Evolutionary conservation across 768 basidiomycete genomes (phyloP).

Genomic region (Mycena rosella): DNA sequence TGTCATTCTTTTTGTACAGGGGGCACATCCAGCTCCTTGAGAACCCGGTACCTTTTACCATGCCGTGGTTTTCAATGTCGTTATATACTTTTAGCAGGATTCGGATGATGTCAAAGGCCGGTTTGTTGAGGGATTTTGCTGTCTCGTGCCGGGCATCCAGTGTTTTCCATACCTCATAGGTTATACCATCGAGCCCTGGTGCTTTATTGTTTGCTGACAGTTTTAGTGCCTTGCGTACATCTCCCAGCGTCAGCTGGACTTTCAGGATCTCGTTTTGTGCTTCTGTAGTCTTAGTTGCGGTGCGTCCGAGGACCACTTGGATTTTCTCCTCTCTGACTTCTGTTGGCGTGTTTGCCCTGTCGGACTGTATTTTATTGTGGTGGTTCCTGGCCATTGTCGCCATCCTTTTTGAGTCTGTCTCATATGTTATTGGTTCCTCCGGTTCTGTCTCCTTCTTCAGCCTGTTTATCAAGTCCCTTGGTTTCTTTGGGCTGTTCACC

Average conservation of each 20-base stretch:
- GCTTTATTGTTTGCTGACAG: slow-evolving; percentile 4
- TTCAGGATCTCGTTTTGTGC: neutral
- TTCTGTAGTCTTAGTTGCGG: neutral
- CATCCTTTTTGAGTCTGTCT: neutral
- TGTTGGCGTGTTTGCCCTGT: neutral
- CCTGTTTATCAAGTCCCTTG: no score
- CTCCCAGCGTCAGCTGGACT: neutral
- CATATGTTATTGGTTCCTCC: no score
- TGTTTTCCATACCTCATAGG: slow-evolving; percentile 3
- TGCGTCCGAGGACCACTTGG: neutral
- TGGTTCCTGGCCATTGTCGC: neutral
- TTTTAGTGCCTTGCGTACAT: neutral
- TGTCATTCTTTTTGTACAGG: no score
- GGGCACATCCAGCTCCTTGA: neutral
- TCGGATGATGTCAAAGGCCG: neutral
- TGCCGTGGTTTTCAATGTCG: neutral
- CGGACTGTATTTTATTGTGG: neutral
- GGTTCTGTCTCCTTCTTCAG: no score
- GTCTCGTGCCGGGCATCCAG: neutral
- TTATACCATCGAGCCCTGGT: neutral
- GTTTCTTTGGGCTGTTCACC: no score
- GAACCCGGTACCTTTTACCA: neutral
- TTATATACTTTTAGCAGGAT: neutral
- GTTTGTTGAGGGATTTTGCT: neutral
- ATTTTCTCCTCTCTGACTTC: neutral